These are phyloP conservation scores for Phaeosphaeriaceae sp. DNA, from an alignment of 2,329 filamentous ascomycete genomes.

Conservation along the genomic window DNA sequence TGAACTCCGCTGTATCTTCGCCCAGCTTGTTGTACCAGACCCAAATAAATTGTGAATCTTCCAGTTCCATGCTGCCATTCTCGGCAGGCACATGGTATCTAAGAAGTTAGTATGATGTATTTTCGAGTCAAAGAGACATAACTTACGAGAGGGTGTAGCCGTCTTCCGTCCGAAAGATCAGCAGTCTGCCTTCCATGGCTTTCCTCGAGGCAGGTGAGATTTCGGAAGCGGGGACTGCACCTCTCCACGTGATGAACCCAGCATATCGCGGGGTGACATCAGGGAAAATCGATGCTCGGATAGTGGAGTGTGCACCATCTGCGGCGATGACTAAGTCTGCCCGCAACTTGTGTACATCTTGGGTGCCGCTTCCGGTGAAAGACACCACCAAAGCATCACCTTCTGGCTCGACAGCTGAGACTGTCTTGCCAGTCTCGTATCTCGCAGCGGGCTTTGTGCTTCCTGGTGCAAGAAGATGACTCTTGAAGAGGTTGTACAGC, in stretches of 20 bases:
- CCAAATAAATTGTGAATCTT: constrained; percentile 1
- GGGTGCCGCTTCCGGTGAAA: not conserved
- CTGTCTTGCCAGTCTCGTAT: not conserved
- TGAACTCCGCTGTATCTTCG: not conserved
- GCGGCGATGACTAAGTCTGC: constrained; percentile 12
- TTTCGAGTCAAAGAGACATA: not conserved
- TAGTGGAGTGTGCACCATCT: constrained; percentile 11
- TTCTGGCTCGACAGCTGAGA: not conserved
- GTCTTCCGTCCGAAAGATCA: constrained; percentile 2
- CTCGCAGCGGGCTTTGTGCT: not conserved
- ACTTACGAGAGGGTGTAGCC: constrained; percentile 45
- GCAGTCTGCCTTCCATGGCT: constrained; percentile 2
- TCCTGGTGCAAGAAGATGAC: constrained; percentile 1
- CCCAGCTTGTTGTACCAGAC: constrained; percentile 1
- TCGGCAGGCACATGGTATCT: not conserved
- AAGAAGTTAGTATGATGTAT: constrained; percentile 13
- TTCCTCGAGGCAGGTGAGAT: not conserved
- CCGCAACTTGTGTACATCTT: not conserved
- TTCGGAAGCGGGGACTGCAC: constrained; percentile 1
- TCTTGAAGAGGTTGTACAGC: constrained; percentile 15
- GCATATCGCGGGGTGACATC: constrained; percentile 6
- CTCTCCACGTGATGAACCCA: constrained; percentile 13
- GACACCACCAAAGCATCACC: not conserved
- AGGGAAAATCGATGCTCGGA: not conserved
- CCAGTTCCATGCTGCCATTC: not conserved